Evolutionary conservation across 75 land plant species (phyloP).

Genomic region (Cunninghamia lanceolata): DNA sequence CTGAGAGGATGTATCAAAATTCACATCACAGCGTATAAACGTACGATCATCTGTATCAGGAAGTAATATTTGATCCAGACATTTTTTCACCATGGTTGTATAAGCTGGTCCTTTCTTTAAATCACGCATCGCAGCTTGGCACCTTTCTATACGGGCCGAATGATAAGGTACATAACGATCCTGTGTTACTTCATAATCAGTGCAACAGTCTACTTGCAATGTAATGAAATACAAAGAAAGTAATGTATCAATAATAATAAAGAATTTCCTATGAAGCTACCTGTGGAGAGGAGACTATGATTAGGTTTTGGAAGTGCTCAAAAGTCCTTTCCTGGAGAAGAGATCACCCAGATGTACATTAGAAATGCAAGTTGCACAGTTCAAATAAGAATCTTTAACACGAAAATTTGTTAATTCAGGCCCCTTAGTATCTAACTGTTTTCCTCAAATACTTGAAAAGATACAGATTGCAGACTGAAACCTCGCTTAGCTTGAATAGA

Average conservation of each 20-base stretch:
- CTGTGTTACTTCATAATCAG: slow-evolving; percentile 23
- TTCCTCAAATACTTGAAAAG: slow-evolving; percentile 1
- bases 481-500: slow-evolving; percentile 81
- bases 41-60: slow-evolving; percentile 35
- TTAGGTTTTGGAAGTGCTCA: slow-evolving; percentile 65
- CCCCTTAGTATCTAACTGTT: background rate
- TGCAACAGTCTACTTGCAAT: background rate
- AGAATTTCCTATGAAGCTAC: slow-evolving; percentile 24
- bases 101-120: slow-evolving; percentile 59
- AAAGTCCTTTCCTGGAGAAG: slow-evolving; percentile 70
- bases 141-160: slow-evolving; percentile 77
- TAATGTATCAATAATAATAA: background rate
- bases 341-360: background rate
- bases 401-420: background rate
- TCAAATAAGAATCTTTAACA: slow-evolving; percentile 3
- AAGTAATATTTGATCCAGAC: slow-evolving; percentile 69
- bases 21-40: slow-evolving; percentile 84
- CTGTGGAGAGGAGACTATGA: slow-evolving; percentile 90
- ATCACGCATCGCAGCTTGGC: slow-evolving; percentile 61
- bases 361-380: background rate
- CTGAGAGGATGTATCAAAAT: slow-evolving; percentile 64
- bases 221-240: background rate
- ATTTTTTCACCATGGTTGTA: slow-evolving; percentile 64
- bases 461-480: slow-evolving; percentile 12
- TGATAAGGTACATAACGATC: slow-evolving; percentile 92